A percentile compares a stretch with the other conserved stretches of the same genome.
Evolutionary conservation across 805 yeast genomes (phyloP).

Genomic region (Metschnikowia lunata): DNA sequence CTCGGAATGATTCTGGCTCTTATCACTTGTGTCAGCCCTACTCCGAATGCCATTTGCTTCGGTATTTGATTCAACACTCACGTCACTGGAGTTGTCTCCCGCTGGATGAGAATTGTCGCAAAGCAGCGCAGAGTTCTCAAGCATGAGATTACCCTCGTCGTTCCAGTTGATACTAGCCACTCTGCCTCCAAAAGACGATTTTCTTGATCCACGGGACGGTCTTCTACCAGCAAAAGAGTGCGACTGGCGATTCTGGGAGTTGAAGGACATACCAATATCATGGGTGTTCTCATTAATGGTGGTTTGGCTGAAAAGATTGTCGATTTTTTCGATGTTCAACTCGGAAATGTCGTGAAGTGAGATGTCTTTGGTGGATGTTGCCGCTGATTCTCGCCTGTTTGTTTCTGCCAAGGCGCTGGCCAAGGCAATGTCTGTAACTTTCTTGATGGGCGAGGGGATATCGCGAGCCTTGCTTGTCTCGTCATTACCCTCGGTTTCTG

Average conservation of each 20-base stretch:
- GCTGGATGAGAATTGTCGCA: conserved; percentile 7
- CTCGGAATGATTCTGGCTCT: background rate
- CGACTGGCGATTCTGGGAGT: background rate
- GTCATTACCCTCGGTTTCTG: conserved; percentile 8
- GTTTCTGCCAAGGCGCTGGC: background rate
- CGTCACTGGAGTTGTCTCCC: conserved; percentile 23
- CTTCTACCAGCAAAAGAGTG: background rate
- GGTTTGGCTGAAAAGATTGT: conserved; percentile 29
- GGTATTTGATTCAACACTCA: conserved; percentile 6
- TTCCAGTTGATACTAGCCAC: conserved; percentile 43
- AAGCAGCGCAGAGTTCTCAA: conserved; percentile 24
- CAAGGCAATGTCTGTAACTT: background rate
- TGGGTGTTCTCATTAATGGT: conserved; percentile 3
- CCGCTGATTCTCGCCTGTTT: background rate
- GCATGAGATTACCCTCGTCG: conserved; percentile 29
- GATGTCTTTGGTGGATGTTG: conserved; percentile 13
- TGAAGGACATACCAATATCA: conserved; percentile 1
- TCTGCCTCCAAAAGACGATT: conserved; percentile 14
- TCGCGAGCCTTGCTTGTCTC: conserved; percentile 5
- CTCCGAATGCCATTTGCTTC: background rate
- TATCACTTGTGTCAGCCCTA: background rate
- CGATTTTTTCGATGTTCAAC: conserved; percentile 35
- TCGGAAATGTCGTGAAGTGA: conserved; percentile 38
- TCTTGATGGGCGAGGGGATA: conserved; percentile 2
- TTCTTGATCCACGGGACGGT: conserved; percentile 4